Percentiles rank a stretch among this genome's conserved stretches.
These are phyloP conservation scores for Chlorophyllum brunneum DNA, from an alignment of 768 basidiomycete genomes.

Conservation along the genomic window DNA sequence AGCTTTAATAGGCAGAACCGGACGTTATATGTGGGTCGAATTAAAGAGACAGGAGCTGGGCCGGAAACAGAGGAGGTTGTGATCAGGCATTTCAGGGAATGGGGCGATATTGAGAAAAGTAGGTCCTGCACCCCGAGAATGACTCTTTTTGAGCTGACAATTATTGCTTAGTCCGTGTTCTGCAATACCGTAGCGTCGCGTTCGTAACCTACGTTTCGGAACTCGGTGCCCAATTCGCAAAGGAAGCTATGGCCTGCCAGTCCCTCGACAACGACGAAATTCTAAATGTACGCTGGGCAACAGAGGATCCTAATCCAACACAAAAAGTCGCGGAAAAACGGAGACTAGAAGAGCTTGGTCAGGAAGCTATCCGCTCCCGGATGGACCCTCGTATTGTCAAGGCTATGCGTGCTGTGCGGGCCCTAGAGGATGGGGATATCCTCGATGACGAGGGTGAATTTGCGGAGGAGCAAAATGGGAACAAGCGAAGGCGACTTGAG, in stretches of 20 bases:
- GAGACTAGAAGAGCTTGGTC: slow-evolving; percentile 79
- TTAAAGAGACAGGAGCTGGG: slow-evolving; percentile 87
- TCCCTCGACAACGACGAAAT: slow-evolving; percentile 97
- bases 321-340: slow-evolving; percentile 84
- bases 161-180: slow-evolving; percentile 64
- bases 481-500: slow-evolving; percentile 28
- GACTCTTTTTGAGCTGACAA: not conserved
- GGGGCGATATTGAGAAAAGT: slow-evolving; percentile 93
- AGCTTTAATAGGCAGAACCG: slow-evolving; percentile 93
- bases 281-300: slow-evolving; percentile 98
- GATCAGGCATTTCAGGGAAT: slow-evolving; percentile 89
- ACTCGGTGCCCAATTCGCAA: slow-evolving; percentile 88
- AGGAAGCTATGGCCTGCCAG: slow-evolving; percentile 99
- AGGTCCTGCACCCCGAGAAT: slow-evolving; percentile 27
- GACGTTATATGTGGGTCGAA: slow-evolving; percentile 91
- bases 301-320: slow-evolving; percentile 95
- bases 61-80: slow-evolving; percentile 92
- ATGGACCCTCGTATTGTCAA: slow-evolving; percentile 90
- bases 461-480: slow-evolving; percentile 28
- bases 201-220: slow-evolving; percentile 95
- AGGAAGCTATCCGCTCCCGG: slow-evolving; percentile 77
- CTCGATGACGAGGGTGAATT: slow-evolving; percentile 39
- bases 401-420: slow-evolving; percentile 81
- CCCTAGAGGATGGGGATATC: slow-evolving; percentile 78
- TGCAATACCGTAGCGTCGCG: slow-evolving; percentile 92